These are phyloP conservation scores for Globisporangium splendens DNA, from an alignment of 352 stramenopile genomes.

Conservation along the genomic window DNA sequence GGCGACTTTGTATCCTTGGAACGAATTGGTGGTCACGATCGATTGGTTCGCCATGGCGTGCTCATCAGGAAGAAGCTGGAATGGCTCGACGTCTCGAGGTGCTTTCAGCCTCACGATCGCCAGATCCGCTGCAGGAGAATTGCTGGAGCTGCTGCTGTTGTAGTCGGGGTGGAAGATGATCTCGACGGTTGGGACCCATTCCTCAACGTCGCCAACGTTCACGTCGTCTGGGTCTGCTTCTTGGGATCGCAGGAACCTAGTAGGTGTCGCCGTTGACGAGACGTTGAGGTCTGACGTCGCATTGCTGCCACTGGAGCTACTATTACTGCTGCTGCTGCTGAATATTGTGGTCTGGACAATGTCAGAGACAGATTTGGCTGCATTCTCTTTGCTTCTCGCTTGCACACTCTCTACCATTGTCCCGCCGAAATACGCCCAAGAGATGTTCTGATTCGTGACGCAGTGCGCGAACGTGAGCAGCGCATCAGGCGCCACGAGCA, in stretches of 20 bases:
- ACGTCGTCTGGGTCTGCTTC: not conserved
- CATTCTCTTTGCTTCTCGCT: not conserved
- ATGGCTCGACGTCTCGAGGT: conserved; percentile 13
- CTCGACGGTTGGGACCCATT: conserved; percentile 17
- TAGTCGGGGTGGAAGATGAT: conserved; percentile 22
- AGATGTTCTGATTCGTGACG: conserved; percentile 6
- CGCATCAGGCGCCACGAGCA: conserved; percentile 26
- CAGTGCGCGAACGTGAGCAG: conserved; percentile 32
- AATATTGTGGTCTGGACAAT: no score
- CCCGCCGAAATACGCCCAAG: conserved; percentile 29
- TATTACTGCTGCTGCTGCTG: no score
- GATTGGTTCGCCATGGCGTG: conserved; percentile 3
- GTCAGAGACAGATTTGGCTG: no score
- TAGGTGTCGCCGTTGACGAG: no score
- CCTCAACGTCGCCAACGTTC: conserved; percentile 21
- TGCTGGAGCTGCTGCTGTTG: not conserved
- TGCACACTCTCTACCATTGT: conserved; percentile 1
- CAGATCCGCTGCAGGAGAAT: conserved; percentile 14
- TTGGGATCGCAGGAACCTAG: not conserved
- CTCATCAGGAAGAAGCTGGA: conserved; percentile 19
- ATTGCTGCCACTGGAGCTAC: no score
- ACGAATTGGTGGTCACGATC: conserved; percentile 10
- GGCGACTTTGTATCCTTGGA: conserved; percentile 13
- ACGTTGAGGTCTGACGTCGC: no score
- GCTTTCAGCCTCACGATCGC: conserved; percentile 19